These are phyloP conservation scores for Suillus cothurnatus DNA, from an alignment of 768 basidiomycete species.

Conservation along the genomic window DNA sequence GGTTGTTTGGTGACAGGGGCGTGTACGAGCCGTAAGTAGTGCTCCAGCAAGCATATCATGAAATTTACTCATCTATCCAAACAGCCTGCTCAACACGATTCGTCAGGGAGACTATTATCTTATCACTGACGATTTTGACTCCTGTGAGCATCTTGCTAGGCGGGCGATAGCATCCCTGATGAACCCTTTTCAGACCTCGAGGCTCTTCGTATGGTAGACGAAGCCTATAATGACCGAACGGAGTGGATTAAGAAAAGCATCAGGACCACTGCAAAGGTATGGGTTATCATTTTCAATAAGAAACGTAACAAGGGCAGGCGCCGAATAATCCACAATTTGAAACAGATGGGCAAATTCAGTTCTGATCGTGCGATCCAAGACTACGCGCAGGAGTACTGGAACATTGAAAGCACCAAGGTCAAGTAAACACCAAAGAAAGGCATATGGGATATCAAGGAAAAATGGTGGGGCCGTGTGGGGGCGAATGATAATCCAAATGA, in stretches of 20 bases:
- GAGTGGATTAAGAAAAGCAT: slow-evolving; percentile 95
- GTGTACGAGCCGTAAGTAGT: slow-evolving; percentile 85
- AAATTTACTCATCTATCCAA: slow-evolving; percentile 15
- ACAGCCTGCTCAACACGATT: slow-evolving; percentile 73
- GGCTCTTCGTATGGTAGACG: slow-evolving; percentile 85
- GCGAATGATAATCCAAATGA: slow-evolving; percentile 12
- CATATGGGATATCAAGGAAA: slow-evolving; percentile 2
- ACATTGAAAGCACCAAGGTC: slow-evolving; percentile 55
- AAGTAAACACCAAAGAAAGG: slow-evolving; percentile 17
- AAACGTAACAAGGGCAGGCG: not conserved
- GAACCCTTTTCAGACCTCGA: slow-evolving; percentile 59
- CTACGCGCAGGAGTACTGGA: slow-evolving; percentile 90
- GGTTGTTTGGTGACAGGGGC: slow-evolving; percentile 76
- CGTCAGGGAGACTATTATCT: slow-evolving; percentile 78
- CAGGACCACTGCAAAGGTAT: slow-evolving; percentile 74
- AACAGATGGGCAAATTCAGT: slow-evolving; percentile 94
- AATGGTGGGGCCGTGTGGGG: not conserved
- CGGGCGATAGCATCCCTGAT: not conserved
- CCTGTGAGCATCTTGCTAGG: slow-evolving; percentile 53
- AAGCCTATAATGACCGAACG: slow-evolving; percentile 78
- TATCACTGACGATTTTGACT: slow-evolving; percentile 92
- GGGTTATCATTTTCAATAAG: not conserved
- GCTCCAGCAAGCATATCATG: slow-evolving; percentile 19
- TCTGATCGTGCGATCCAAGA: slow-evolving; percentile 91
- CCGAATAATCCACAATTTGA: slow-evolving; percentile 12